Evolutionary conservation across 192 early-diverging fungal species (phyloP).

Genomic region (Podila minutissima): DNA sequence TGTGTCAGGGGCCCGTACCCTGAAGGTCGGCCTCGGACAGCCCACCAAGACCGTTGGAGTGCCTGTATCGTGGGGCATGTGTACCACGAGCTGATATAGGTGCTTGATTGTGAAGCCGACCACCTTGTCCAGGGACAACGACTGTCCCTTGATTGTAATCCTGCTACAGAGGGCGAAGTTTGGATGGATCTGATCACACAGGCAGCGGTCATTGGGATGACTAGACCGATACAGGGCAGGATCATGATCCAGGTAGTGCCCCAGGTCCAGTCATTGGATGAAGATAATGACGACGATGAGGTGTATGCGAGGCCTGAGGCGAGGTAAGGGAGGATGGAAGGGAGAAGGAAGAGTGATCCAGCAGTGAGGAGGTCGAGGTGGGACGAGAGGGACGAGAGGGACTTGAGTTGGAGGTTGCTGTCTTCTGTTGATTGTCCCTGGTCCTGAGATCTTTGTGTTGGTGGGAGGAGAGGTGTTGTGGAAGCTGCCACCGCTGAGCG

Average conservation of each 20-base stretch:
- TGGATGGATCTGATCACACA: conserved; percentile 6
- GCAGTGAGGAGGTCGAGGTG: conserved; percentile 37
- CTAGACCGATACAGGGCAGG: conserved; percentile 28
- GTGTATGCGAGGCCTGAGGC: conserved; percentile 32
- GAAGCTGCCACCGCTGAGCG: not conserved
- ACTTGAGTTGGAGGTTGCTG: not conserved
- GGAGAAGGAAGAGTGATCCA: conserved; percentile 33
- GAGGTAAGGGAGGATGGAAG: conserved; percentile 33
- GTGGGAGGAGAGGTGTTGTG: not conserved
- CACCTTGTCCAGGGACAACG: not conserved
- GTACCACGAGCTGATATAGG: not conserved
- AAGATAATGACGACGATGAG: not conserved
- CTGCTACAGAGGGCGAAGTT: not conserved
- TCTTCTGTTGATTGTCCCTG: not conserved
- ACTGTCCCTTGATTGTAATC: not conserved
- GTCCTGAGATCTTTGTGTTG: not conserved
- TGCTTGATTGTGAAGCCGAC: not conserved
- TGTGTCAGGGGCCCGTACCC: conserved; percentile 25
- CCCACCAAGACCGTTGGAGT: not conserved
- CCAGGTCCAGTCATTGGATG: conserved; percentile 14
- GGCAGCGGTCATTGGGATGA: conserved; percentile 19
- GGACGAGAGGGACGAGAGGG: conserved; percentile 7
- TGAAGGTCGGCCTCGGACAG: not conserved
- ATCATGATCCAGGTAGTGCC: conserved; percentile 14
- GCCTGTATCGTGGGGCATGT: not conserved